These are phyloP conservation scores for Triadica sebifera DNA, from an alignment of 345 rosid genomes.

Conservation along the genomic window DNA sequence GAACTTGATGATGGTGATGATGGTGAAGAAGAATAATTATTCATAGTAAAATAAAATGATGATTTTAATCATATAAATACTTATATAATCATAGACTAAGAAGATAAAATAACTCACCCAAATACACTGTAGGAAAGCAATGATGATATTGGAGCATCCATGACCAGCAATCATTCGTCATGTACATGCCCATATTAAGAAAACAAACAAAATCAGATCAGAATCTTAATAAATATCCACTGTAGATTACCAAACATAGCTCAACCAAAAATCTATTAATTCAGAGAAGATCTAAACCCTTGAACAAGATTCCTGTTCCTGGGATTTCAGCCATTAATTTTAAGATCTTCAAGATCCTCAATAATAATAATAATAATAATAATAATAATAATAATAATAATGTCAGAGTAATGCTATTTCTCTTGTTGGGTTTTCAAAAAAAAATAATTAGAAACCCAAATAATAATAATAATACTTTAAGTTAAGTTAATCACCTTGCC, in stretches of 20 bases:
- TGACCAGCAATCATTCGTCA: slow-evolving; percentile 45
- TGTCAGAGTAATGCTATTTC: too few relatives aligned
- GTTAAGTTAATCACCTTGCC: slow-evolving; percentile 58
- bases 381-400: not conserved
- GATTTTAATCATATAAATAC: slow-evolving; percentile 16
- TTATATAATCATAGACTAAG: not conserved
- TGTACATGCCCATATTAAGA: slow-evolving; percentile 16
- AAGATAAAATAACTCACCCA: slow-evolving; percentile 67
- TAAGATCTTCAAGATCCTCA: not conserved
- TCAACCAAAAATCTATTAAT: not conserved
- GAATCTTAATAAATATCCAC: slow-evolving; percentile 26
- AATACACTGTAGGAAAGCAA: slow-evolving; percentile 56
- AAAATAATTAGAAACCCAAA: too few relatives aligned
- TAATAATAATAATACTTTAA: too few relatives aligned
- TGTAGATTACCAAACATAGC: not conserved
- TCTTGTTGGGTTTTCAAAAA: too few relatives aligned
- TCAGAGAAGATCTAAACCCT: slow-evolving; percentile 10
- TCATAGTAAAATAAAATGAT: slow-evolving; percentile 29
- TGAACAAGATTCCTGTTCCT: not conserved
- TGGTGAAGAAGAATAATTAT: slow-evolving; percentile 10
- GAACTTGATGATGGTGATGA: not conserved
- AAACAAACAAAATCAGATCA: slow-evolving; percentile 36
- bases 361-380: not conserved
- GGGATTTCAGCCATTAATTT: not conserved
- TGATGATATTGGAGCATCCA: slow-evolving; percentile 45